These are phyloP conservation scores for Floccularia luteovirens DNA, from an alignment of 768 basidiomycete genomes.

Conservation along the genomic window DNA sequence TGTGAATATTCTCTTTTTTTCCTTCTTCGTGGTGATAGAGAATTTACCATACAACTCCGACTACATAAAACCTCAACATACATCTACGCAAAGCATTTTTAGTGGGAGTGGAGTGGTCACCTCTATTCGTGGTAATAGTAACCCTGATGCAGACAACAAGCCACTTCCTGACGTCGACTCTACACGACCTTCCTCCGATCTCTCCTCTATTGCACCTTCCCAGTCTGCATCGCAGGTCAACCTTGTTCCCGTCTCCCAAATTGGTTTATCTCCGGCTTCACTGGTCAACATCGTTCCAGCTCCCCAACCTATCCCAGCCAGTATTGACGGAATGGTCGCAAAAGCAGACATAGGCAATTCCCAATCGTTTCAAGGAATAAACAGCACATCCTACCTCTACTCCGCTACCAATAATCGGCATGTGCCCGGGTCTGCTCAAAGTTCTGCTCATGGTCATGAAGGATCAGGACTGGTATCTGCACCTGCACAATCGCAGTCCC, in stretches of 20 bases:
- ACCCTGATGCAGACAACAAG: too few species aligned
- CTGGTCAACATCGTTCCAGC: too few species aligned
- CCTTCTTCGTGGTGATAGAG: too few species aligned
- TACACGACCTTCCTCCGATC: conserved; percentile 34
- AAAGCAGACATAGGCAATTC: background rate
- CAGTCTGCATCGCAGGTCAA: conserved; percentile 66
- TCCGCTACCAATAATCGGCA: too few species aligned
- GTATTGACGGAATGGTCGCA: background rate
- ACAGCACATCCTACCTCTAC: too few species aligned
- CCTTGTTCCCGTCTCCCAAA: conserved; percentile 1
- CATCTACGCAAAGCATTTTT: background rate
- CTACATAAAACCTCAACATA: background rate
- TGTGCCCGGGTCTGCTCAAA: background rate
- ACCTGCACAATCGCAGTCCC: conserved; percentile 8
- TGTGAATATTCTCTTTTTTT: too few species aligned
- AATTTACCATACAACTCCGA: too few species aligned
- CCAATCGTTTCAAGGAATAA: background rate
- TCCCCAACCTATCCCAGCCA: background rate
- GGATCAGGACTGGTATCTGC: background rate
- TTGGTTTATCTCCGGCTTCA: too few species aligned
- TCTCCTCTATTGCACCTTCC: conserved; percentile 67
- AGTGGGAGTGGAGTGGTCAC: background rate
- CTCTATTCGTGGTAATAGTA: too few species aligned
- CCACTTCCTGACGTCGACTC: conserved; percentile 8
- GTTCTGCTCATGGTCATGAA: background rate